Conservation (phyloP, 108 stramenopile species). For the Craspedostauros australis region DNA sequence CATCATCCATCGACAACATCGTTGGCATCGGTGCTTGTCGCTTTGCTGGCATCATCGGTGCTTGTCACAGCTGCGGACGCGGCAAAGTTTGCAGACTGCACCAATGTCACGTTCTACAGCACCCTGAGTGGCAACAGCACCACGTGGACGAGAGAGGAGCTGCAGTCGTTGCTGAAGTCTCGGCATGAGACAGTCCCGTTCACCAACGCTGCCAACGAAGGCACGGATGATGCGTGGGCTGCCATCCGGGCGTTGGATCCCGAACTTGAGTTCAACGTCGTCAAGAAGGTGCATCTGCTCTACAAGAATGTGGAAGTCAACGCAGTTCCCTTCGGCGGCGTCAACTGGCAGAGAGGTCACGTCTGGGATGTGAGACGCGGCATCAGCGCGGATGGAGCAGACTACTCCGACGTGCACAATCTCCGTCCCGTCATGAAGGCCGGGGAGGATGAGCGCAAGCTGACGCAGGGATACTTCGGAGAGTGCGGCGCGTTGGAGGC, state of each 20-base stretch:
- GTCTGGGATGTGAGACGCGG: conserved; percentile 38
- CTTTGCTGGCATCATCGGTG: too few species aligned
- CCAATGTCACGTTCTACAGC: too few species aligned
- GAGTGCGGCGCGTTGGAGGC: conserved; percentile 25
- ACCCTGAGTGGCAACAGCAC: too few species aligned
- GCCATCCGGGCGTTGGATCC: conserved; percentile 44
- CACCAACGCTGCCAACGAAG: conserved; percentile 3
- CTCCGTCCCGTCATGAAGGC: conserved; percentile 43
- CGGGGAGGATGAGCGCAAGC: conserved; percentile 24
- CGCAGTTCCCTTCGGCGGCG: conserved; percentile 21
- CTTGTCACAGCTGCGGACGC: too few species aligned
- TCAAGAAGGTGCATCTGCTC: conserved; percentile 20
- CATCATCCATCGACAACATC: too few species aligned
- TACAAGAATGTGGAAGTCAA: conserved; percentile 20
- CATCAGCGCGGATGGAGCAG: conserved; percentile 23
- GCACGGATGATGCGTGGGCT: conserved; percentile 41
- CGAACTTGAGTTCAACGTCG: conserved; percentile 12
- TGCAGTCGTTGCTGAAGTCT: too few species aligned
- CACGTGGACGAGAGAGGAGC: too few species aligned
- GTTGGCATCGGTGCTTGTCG: too few species aligned
- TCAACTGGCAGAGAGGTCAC: conserved; percentile 63
- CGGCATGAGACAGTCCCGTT: neutral
- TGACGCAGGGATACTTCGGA: too few species aligned
- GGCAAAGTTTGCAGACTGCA: too few species aligned
- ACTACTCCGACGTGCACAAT: conserved; percentile 54